Base-by-base conservation (phyloP, 306 rosid genomes). In the Prunus fruticosa region DNA sequence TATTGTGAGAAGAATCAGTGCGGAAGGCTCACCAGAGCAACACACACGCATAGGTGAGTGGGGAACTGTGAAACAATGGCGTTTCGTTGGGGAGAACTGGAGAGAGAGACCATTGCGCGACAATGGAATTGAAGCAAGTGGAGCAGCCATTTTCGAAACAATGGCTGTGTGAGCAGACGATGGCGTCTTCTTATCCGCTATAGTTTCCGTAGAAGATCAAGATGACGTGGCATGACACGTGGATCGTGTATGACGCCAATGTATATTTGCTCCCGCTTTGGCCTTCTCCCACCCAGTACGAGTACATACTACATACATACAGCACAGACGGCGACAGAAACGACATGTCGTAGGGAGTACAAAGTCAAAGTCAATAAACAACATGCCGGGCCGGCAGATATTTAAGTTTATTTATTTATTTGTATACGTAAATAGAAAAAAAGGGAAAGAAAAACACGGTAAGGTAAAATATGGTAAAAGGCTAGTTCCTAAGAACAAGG, bases 191-290 rank as follows among this genome's bases (percentile, higher is more conserved):
- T 74, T 85, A 82, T 78, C 83, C 61, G n/a, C 78, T 13, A 22
- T 12, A 3, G 18, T 57, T 20, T 61, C 61, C 28, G 3, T 7
- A 80, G 50, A 80, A 34, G 41, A 34, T 82, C 81, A 63, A 77
- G 65, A 65, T 69, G 77, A 84, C 93, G 75, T 86, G 91, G 82
- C 83, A 41, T 65, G 27, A 78, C 89, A 88, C 88, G 91, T 84
- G 67, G 86, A 75, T n/a, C 7, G 11, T 28, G 57, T 60, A 34
- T 46, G 77, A 64, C 41, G 25, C 64, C 25, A 15, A 23, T 46
- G 3, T 2, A 49, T 8, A 3, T 20, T 64, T 34, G 25, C 68
- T 4, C 19, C 41, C 41, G 41, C 12, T 63, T 34, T 34, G 8
- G 51, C 51, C 51, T 10, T 12, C 11, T 47, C 51, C 0, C 27